A percentile compares a stretch with the other conserved stretches of the same genome.
Conservation (phyloP, 768 basidiomycete genomes). For the Termitomyces bulborhizus region DNA sequence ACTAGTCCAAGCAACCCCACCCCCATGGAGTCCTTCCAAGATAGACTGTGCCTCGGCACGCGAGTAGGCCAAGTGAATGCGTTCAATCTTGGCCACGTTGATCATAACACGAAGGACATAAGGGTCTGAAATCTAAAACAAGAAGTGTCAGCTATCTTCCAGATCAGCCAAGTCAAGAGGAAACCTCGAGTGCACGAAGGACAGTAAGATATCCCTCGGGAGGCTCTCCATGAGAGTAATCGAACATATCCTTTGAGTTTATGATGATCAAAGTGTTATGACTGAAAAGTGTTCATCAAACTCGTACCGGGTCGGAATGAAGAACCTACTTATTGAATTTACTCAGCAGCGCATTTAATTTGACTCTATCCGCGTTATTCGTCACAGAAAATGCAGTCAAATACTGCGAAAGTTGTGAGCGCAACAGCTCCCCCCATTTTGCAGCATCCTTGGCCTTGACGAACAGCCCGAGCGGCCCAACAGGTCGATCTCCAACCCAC, state of each 20-base stretch:
- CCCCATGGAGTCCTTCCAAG: conserved; percentile 34
- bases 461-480: conserved; percentile 76
- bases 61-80: conserved; percentile 53
- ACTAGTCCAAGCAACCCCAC: conserved; percentile 57
- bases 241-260: conserved; percentile 71
- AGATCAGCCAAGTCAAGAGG: background rate
- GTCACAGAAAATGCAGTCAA: conserved; percentile 75
- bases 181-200: conserved; percentile 74
- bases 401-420: conserved; percentile 47
- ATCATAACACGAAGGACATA: conserved; percentile 79
- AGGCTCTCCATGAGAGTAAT: conserved; percentile 72
- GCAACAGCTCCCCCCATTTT: conserved; percentile 61
- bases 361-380: conserved; percentile 52
- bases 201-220: conserved; percentile 59
- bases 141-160: background rate
- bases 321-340: conserved; percentile 56
- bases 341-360: conserved; percentile 51
- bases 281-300: conserved; percentile 24
- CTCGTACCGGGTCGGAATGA: conserved; percentile 6
- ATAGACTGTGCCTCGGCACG: conserved; percentile 60
- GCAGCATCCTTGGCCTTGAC: conserved; percentile 67
- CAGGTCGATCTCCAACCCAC: conserved; percentile 63
- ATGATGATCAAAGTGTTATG: conserved; percentile 49
- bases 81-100: conserved; percentile 69
- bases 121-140: conserved; percentile 61